phyloP scores from a whole-genome alignment of 352 stramenopile species.

The Globisporangium radiosum region DNA sequence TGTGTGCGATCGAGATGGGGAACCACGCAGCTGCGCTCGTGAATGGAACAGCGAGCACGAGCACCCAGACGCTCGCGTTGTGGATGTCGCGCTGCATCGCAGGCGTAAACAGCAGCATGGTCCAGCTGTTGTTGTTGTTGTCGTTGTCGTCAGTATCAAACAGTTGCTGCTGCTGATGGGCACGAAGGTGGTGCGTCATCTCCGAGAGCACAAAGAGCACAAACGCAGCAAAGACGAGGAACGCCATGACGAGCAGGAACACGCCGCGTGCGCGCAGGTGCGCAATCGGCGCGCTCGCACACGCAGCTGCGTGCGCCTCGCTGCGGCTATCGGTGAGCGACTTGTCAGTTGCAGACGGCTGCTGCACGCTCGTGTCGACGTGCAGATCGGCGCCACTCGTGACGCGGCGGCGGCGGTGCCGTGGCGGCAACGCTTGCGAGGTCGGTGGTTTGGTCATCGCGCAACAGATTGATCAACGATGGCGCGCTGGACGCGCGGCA shows the following conservation, averaged over 20 bases:
- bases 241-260: constrained; percentile 50
- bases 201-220: constrained; percentile 53
- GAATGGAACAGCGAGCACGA: constrained; percentile 41
- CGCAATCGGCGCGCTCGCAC: constrained; percentile 1
- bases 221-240: constrained; percentile 60
- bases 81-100: constrained; percentile 31
- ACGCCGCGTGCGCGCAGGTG: constrained; percentile 36
- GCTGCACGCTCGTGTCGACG: background rate
- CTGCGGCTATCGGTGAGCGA: background rate
- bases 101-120: constrained; percentile 21
- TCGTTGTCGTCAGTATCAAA: background rate
- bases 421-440: background rate
- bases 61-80: constrained; percentile 28
- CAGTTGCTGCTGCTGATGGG: constrained; percentile 3
- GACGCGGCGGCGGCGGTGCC: too few relatives aligned
- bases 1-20: constrained; percentile 40
- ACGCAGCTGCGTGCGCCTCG: background rate
- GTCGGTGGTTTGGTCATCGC: background rate
- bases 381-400: background rate
- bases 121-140: background rate
- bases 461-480: too few relatives aligned
- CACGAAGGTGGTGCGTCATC: constrained; percentile 32
- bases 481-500: too few relatives aligned
- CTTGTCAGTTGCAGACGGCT: background rate
- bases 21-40: constrained; percentile 59